These are phyloP conservation scores for Plenodomus tracheiphilus DNA, from an alignment of 2,329 filamentous ascomycete genomes.

Conservation along the genomic window DNA sequence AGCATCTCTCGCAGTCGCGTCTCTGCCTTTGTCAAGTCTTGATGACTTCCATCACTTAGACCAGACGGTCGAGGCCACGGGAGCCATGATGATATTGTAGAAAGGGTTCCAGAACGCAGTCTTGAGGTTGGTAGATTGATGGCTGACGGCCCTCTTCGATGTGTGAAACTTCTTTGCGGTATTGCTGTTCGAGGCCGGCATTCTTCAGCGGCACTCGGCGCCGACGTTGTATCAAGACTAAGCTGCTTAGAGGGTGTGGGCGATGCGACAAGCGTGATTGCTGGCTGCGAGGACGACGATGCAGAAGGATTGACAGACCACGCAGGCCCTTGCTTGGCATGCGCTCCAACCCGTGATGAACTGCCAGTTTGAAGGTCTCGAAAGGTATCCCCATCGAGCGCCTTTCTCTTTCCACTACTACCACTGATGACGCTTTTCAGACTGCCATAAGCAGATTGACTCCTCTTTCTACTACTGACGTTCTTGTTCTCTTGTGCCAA, in stretches of 20 bases:
- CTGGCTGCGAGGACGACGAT: constrained; percentile 30
- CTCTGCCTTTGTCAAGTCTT: constrained; percentile 38
- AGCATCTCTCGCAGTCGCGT: constrained; percentile 38
- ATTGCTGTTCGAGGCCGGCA: constrained; percentile 15
- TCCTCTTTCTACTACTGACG: constrained; percentile 33
- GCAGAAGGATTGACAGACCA: constrained; percentile 34
- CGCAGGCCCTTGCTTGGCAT: constrained; percentile 23
- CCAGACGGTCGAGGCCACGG: constrained; percentile 36
- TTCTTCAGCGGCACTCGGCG: constrained; percentile 20
- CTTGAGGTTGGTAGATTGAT: constrained; percentile 24
- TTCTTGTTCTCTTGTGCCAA: constrained; percentile 36
- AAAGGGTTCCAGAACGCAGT: constrained; percentile 32
- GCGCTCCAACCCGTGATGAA: constrained; percentile 10
- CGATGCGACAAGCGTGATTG: constrained; percentile 36
- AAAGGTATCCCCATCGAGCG: constrained; percentile 23
- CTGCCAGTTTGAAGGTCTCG: constrained; percentile 20
- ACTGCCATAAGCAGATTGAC: constrained; percentile 44
- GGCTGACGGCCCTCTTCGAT: constrained; percentile 28
- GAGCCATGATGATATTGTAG: constrained; percentile 41
- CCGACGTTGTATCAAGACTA: constrained; percentile 36
- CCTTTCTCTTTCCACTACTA: constrained; percentile 34
- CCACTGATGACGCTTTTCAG: constrained; percentile 46
- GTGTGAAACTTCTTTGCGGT: constrained; percentile 13
- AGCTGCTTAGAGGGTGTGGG: constrained; percentile 43
- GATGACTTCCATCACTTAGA: constrained; percentile 15